Base-by-base conservation (phyloP, 257 asterid species). In the Gentiana macrophylla region DNA sequence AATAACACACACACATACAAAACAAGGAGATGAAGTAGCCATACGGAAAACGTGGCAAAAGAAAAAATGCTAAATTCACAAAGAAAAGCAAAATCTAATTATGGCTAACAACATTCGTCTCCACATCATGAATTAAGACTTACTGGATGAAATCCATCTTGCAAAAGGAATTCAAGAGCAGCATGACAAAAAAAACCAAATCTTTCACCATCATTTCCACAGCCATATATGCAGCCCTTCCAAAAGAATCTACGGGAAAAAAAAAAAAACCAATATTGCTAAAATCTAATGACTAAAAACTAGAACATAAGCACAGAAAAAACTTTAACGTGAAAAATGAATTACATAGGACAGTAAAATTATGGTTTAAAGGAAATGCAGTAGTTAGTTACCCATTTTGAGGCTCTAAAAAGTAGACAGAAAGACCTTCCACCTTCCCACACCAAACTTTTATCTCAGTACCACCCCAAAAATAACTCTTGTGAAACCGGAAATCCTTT, bases 391-490 rank as follows among this genome's bases (percentile, higher is more conserved):
- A 92, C 99, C 99, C 94, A 57, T 88, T 92, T 67, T 88, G 94
- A 76, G 99, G 99, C 79, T 92, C 99, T 90, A 92, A 67, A 73
- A 92, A 88, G 64, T 88, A 83, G 72, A 92, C 99, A 67, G 87
- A 62, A 53, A 88, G 77, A 64, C 97, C 94, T 81, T 88, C 97
- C 56, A 92, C 99, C 76, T 88, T 92, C 60, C 99, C 99, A 55
- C 37, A 54, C 94, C 91, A 88, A 74, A 88, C 95, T 88, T 81
- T 85, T 67, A 92, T 77, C 79, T 92, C 99, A 67, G 89, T 85
- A 59, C 87, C 94, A 64, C 91, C 82, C 95, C 94, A 88, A 52
- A 57, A 81, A 67, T 80, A 88, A 81, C 94, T 85, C 75, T 74
- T 85, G 53, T 81, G 83, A 75, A 77, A 78, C 63, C 74, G 84